Percentiles rank a stretch among this genome's conserved stretches.
These are phyloP conservation scores for Penicillium fuscoglaucum DNA, from an alignment of 2,329 filamentous ascomycete species.

Conservation along the genomic window DNA sequence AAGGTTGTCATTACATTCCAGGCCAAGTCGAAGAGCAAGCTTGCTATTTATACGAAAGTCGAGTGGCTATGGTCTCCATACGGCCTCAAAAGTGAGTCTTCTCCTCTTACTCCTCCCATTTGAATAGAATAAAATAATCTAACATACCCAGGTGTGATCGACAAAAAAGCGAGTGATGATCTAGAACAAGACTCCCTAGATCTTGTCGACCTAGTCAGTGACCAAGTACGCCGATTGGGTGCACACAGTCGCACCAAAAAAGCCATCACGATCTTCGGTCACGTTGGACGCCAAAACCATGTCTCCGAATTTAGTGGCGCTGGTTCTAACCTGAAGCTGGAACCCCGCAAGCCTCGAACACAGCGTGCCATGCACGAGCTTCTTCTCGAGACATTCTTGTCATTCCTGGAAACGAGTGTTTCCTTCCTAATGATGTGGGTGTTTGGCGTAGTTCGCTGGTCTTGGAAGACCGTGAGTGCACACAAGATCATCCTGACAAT, in stretches of 20 bases:
- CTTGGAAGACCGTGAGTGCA: conserved; percentile 68
- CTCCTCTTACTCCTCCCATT: not conserved
- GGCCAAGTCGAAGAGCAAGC: conserved; percentile 86
- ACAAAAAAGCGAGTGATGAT: conserved; percentile 71
- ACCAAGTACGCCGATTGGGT: conserved; percentile 50
- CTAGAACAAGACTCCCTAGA: conserved; percentile 51
- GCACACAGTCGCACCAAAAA: conserved; percentile 50
- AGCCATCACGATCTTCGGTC: conserved; percentile 51
- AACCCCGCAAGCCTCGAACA: conserved; percentile 58
- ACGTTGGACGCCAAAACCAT: conserved; percentile 48
- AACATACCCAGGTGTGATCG: conserved; percentile 49
- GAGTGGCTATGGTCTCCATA: conserved; percentile 73
- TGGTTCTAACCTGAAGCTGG: conserved; percentile 35
- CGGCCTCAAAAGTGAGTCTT: conserved; percentile 45
- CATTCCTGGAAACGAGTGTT: conserved; percentile 71
- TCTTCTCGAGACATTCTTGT: conserved; percentile 70
- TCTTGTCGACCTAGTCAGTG: conserved; percentile 51
- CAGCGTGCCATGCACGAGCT: conserved; percentile 65
- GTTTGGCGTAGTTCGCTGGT: conserved; percentile 63
- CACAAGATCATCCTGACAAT: conserved; percentile 72
- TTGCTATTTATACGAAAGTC: conserved; percentile 84
- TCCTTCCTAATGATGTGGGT: conserved; percentile 77
- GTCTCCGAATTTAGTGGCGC: conserved; percentile 40
- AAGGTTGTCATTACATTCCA: conserved; percentile 94
- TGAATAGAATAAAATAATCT: conserved; percentile 9